Evolutionary conservation across 768 basidiomycete genomes (phyloP).

Genomic region (Mycena rosella): DNA sequence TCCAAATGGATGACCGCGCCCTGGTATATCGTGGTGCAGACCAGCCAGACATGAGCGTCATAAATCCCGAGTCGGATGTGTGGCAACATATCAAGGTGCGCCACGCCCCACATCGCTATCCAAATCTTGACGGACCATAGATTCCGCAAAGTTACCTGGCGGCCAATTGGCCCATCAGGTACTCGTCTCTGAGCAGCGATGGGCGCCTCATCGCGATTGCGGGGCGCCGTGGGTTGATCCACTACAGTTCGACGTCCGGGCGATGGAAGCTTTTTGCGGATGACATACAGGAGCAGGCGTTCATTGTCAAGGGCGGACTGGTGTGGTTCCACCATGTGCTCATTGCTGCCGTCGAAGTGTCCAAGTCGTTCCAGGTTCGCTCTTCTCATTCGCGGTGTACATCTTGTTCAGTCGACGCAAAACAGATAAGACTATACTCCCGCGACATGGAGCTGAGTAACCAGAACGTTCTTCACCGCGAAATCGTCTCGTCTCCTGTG

Average conservation of each 20-base stretch:
- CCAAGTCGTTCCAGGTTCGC: conserved; percentile 81
- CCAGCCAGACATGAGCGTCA: conserved; percentile 97
- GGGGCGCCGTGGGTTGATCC: conserved; percentile 89
- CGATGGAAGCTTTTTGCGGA: conserved; percentile 93
- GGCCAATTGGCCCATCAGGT: conserved; percentile 94
- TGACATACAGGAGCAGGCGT: conserved; percentile 87
- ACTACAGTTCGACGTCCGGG: conserved; percentile 95
- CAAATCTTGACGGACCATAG: conserved; percentile 55
- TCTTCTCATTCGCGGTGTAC: conserved; percentile 11
- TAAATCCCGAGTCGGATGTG: conserved; percentile 97
- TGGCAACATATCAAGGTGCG: conserved; percentile 96
- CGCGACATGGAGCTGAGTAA: conserved; percentile 90
- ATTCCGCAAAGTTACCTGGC: conserved; percentile 91
- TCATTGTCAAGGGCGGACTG: conserved; percentile 90
- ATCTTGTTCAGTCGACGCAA: neutral
- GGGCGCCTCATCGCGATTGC: conserved; percentile 94
- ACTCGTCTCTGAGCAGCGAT: conserved; percentile 91
- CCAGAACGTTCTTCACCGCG: conserved; percentile 86
- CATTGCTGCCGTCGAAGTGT: conserved; percentile 88
- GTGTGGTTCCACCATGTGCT: conserved; percentile 98
- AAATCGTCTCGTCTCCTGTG: conserved; percentile 80
- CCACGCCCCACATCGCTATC: neutral
- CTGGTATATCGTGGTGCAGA: conserved; percentile 96
- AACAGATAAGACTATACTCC: conserved; percentile 92
- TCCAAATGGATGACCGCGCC: conserved; percentile 95